Base-by-base conservation (phyloP, 345 rosid genomes). In the Hibiscus syriacus region DNA sequence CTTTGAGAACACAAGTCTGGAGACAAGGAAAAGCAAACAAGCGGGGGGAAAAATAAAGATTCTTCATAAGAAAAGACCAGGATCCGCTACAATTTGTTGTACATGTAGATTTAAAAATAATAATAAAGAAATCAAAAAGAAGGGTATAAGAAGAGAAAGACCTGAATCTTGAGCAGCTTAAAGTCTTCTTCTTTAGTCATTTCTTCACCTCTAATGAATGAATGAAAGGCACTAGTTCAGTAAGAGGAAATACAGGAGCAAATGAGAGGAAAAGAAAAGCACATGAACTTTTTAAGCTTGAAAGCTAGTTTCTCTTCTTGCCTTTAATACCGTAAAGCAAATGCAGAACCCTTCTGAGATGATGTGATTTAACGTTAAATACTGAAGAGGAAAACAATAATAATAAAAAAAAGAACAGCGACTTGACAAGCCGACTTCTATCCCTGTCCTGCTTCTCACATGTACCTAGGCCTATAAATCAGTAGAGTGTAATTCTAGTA, bases 161-260 rank as follows among this genome's bases (percentile, higher is more conserved):
- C 97, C 92, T 88, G 92, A 80, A 90, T 88, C 85, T 88, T 90
- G 78, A 90, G 83, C 70, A 90, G 85, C 84, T 85, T 90, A 82
- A 86, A 90, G 84, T 88, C 90, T 74, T 88, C 94, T 62, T 85
- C 92, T 86, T 86, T 90, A 75, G 92, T 82, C 97, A 90, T 90
- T 72, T 77, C 78, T 70, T 59, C 68, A 55, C 63, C 54, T 57
- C 8, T 6, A 34, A 34, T n/a, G n/a, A n/a, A n/a, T n/a, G n/a
- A n/a, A n/a, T n/a, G n/a, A n/a, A n/a, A n/a, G n/a, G n/a, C n/a
- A n/a, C n/a, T n/a, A n/a, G n/a, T n/a, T n/a, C n/a, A n/a, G n/a
- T n/a, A n/a, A n/a, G n/a, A n/a, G n/a, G n/a, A n/a, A n/a, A n/a
- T n/a, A n/a, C n/a, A n/a, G n/a, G n/a, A n/a, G n/a, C n/a, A 73